These are phyloP conservation scores for Suillus discolor DNA, from an alignment of 768 basidiomycete species.

Conservation along the genomic window DNA sequence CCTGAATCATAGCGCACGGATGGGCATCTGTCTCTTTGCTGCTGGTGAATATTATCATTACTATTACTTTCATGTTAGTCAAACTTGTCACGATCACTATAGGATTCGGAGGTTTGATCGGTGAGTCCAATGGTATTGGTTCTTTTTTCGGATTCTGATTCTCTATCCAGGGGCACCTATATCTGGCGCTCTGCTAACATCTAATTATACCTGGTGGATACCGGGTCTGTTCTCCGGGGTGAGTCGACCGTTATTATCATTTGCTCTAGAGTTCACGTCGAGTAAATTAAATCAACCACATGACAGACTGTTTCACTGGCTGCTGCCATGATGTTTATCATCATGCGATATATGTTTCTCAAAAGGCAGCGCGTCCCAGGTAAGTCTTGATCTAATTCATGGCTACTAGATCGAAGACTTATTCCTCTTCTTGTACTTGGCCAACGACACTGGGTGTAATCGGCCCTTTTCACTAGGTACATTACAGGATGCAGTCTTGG, in stretches of 20 bases:
- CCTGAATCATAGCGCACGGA: constrained; percentile 25
- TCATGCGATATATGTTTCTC: too few relatives aligned
- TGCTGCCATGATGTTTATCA: not conserved
- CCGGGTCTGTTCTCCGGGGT: constrained; percentile 55
- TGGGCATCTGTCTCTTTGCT: constrained; percentile 52
- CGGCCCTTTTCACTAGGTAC: too few relatives aligned
- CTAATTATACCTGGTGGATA: constrained; percentile 72
- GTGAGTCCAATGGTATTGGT: constrained; percentile 12
- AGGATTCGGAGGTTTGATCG: constrained; percentile 30
- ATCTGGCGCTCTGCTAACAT: constrained; percentile 55
- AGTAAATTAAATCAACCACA: not conserved
- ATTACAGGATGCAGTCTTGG: too few relatives aligned
- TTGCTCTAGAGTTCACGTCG: not conserved
- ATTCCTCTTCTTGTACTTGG: too few relatives aligned
- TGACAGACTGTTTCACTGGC: not conserved
- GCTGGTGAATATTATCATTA: constrained; percentile 30
- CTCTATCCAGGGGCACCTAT: constrained; percentile 52
- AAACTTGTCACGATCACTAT: not conserved
- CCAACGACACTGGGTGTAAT: too few relatives aligned
- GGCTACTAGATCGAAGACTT: too few relatives aligned
- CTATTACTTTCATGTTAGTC: not conserved
- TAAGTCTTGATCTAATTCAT: too few relatives aligned
- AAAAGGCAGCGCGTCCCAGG: too few relatives aligned
- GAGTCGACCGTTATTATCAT: constrained; percentile 8
- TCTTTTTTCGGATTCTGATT: constrained; percentile 17